A percentile compares a stretch with the other conserved stretches of the same genome.
phyloP scores from a whole-genome alignment of 371 early-diverging fungal genomes.

The Syncephalastrum racemosum region DNA sequence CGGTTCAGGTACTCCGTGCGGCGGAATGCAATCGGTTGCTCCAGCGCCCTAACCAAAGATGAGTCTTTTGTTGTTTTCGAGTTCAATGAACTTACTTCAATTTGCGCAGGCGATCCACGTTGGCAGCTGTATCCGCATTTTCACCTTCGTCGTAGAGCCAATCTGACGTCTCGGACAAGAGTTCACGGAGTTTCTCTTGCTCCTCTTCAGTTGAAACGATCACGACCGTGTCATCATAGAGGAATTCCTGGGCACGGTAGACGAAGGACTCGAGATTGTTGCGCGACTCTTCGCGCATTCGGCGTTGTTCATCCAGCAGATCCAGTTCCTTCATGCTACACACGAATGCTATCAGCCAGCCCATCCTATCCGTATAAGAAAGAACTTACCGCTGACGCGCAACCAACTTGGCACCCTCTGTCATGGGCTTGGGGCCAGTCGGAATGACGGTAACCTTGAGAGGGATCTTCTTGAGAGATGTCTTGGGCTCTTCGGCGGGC shows the following conservation, averaged over 20 bases:
- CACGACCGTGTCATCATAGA: slow-evolving; percentile 70
- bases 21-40: slow-evolving; percentile 67
- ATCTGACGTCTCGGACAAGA: slow-evolving; percentile 65
- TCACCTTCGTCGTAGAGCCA: slow-evolving; percentile 90
- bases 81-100: slow-evolving; percentile 41
- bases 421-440: slow-evolving; percentile 44
- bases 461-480: slow-evolving; percentile 36
- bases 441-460: slow-evolving; percentile 46
- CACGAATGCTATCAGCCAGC: neutral
- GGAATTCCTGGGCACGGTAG: slow-evolving; percentile 81
- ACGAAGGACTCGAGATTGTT: slow-evolving; percentile 91
- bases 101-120: slow-evolving; percentile 44
- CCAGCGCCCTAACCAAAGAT: slow-evolving; percentile 42
- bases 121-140: slow-evolving; percentile 55
- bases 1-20: slow-evolving; percentile 62
- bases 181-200: slow-evolving; percentile 62
- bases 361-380: neutral
- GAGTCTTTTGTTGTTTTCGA: neutral
- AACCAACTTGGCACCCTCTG: slow-evolving; percentile 28
- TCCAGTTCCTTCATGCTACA: slow-evolving; percentile 36
- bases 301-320: slow-evolving; percentile 48
- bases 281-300: slow-evolving; percentile 78
- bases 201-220: slow-evolving; percentile 71
- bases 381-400: slow-evolving; percentile 37
- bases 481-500: slow-evolving; percentile 11